A percentile compares a stretch with the other conserved stretches of the same genome.
Evolutionary conservation across 768 basidiomycete genomes (phyloP).

Genomic region (Melanogaster broomeanus): DNA sequence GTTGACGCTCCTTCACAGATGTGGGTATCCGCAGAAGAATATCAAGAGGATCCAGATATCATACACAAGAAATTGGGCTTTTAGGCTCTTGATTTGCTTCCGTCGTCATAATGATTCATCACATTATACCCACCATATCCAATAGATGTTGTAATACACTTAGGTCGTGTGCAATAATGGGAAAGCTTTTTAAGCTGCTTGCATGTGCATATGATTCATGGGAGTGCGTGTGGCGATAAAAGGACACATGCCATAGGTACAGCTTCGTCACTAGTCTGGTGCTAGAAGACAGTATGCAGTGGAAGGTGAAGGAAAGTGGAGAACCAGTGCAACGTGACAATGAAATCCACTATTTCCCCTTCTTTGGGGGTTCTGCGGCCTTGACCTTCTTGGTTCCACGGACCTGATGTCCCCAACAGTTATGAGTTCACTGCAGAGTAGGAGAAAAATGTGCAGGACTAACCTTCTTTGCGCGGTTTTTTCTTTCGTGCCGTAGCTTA

Average conservation of each 20-base stretch:
- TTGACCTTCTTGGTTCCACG: constrained; percentile 96
- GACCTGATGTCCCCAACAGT: constrained; percentile 53
- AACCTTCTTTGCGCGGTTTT: constrained; percentile 99
- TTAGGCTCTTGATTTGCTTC: constrained; percentile 32
- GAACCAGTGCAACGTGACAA: constrained; percentile 18
- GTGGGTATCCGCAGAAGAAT: constrained; percentile 99
- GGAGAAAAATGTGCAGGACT: constrained; percentile 12
- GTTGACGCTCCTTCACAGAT: constrained; percentile 55
- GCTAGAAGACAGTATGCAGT: constrained; percentile 32
- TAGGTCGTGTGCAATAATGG: constrained; percentile 29
- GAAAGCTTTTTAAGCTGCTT: constrained; percentile 9
- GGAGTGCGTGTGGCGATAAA: constrained; percentile 15
- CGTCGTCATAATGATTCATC: constrained; percentile 13
- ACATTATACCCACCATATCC: constrained; percentile 36
- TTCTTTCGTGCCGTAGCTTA: constrained; percentile 98
- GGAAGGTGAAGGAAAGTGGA: constrained; percentile 14
- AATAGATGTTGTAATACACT: constrained; percentile 34
- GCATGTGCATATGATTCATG: constrained; percentile 31
- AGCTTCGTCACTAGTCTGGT: constrained; percentile 37
- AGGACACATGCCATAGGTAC: constrained; percentile 46
- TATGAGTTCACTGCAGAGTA: constrained; percentile 10
- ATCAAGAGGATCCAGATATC: constrained; percentile 98
- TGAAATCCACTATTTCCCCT: constrained; percentile 73
- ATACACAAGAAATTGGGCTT: constrained; percentile 96
- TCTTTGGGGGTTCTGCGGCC: constrained; percentile 90